phyloP scores from a whole-genome alignment of 2,329 filamentous ascomycete genomes.

The Tolypocladium tundrense region DNA sequence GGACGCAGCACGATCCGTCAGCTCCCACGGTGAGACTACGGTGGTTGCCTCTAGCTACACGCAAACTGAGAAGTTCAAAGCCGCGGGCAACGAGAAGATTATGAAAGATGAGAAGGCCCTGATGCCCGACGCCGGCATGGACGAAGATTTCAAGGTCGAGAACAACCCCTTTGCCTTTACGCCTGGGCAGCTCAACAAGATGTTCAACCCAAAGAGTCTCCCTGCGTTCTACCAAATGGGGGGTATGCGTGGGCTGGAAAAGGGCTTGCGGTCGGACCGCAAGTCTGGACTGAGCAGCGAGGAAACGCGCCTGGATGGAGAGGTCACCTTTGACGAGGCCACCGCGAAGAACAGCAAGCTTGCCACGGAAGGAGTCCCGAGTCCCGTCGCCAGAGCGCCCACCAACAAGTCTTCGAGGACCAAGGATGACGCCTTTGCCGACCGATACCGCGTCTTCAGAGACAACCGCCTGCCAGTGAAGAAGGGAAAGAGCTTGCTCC shows the following conservation, averaged over 20 bases:
- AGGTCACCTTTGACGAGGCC: constrained; percentile 63
- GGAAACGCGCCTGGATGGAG: constrained; percentile 55
- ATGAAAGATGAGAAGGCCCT: constrained; percentile 60
- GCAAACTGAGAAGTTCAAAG: constrained; percentile 28
- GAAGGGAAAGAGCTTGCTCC: constrained; percentile 62
- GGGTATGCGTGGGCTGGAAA: constrained; percentile 67
- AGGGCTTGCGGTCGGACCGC: constrained; percentile 64
- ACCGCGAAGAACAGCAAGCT: constrained; percentile 29
- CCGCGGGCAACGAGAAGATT: constrained; percentile 40
- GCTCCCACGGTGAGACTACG: constrained; percentile 54
- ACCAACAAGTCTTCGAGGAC: constrained; percentile 4
- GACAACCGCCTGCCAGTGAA: constrained; percentile 66
- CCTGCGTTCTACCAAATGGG: constrained; percentile 73
- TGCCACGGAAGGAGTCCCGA: constrained; percentile 17
- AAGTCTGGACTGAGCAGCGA: constrained; percentile 67
- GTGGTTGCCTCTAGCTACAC: constrained; percentile 36
- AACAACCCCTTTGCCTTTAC: constrained; percentile 81
- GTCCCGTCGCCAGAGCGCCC: neutral
- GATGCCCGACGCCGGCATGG: constrained; percentile 64
- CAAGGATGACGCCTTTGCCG: constrained; percentile 34
- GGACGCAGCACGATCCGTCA: constrained; percentile 47
- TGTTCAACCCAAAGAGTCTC: constrained; percentile 82
- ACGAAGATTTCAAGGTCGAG: constrained; percentile 63
- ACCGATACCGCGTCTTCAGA: constrained; percentile 59
- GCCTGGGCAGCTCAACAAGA: constrained; percentile 73